These are phyloP conservation scores for Elongisporangium anandrum DNA, from an alignment of 352 stramenopile genomes.

Conservation along the genomic window DNA sequence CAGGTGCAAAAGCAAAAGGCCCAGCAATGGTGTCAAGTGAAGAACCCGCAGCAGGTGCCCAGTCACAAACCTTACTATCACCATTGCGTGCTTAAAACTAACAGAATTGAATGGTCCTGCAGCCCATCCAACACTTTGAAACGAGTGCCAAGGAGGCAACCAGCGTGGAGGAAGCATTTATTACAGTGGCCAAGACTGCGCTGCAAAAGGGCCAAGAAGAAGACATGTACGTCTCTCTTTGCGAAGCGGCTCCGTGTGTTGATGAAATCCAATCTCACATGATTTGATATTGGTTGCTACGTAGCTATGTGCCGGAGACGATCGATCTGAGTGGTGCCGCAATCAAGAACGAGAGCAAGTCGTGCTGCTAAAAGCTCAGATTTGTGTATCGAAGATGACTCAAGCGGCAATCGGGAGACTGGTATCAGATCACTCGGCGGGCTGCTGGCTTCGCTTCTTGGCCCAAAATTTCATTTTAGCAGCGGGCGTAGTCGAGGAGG, in stretches of 20 bases:
- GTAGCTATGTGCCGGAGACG: constrained; percentile 78
- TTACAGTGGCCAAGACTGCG: constrained; percentile 88
- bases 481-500: background rate
- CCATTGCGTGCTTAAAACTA: background rate
- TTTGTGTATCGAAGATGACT: constrained; percentile 6
- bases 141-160: constrained; percentile 97
- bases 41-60: constrained; percentile 67
- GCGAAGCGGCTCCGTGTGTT: background rate
- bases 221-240: constrained; percentile 56
- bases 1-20: constrained; percentile 85
- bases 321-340: constrained; percentile 77
- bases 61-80: background rate
- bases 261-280: background rate
- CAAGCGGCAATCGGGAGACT: constrained; percentile 1
- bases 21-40: constrained; percentile 91
- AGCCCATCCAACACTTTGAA: constrained; percentile 96
- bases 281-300: constrained; percentile 4
- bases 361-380: constrained; percentile 55
- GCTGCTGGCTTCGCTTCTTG: constrained; percentile 13
- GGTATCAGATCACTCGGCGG: constrained; percentile 15
- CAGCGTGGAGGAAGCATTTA: constrained; percentile 97
- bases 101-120: constrained; percentile 1
- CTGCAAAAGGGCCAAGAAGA: constrained; percentile 85
- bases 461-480: background rate
- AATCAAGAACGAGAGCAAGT: constrained; percentile 61